Evolutionary conservation across 2,329 filamentous ascomycete genomes (phyloP), one percentile per base, ranked within the genome.

Genomic region (Metarhizium robertsii): DNA sequence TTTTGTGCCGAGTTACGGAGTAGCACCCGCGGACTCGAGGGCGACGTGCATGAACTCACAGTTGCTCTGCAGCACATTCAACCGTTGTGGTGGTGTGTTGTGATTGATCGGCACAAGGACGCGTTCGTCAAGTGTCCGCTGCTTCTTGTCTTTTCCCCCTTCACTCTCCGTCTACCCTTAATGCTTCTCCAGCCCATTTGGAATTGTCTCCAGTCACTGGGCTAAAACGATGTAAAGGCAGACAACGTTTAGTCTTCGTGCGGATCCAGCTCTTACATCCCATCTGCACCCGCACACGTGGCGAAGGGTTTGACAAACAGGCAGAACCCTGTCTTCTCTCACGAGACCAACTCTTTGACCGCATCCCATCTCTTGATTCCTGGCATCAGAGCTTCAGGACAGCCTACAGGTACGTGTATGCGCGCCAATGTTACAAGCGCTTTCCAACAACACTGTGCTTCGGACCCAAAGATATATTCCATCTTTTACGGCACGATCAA

Each of bases 21-120:
- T 38, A 53, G 36, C 51, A 45, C 32, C 29, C 46, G n/a, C n/a
- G 43, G 32, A 53, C 32, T 34, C 50, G 14, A 46, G 36, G 29
- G 46, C 47, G 30, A 52, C 48, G 47, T 50, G 55, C 51, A 56
- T 53, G 53, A 55, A 55, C 48, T 42, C 43, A 29, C 42, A 55
- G 32, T 29, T 29, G 8, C 36, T 25, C 11, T n/a, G 50, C 40
- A 48, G 14, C 49, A 42, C 30, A 5, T 13, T 49, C 20, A 42
- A 48, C 13, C 7, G 32, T 7, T 48, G 53, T 13, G 25, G 53
- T 52, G 53, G 20, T 50, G 47, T 43, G n/a, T 25, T 25, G 52
- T 42, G 30, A 34, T 18, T 52, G 29, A 20, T 13, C 6, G 20
- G 32, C 18, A 36, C 5, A 51, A 18, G 20, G 18, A 38, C 52